Evolutionary conservation across 371 early-diverging fungal species (phyloP), one percentile per base, ranked within the genome.

Genomic region (Rhizopus sp.): DNA sequence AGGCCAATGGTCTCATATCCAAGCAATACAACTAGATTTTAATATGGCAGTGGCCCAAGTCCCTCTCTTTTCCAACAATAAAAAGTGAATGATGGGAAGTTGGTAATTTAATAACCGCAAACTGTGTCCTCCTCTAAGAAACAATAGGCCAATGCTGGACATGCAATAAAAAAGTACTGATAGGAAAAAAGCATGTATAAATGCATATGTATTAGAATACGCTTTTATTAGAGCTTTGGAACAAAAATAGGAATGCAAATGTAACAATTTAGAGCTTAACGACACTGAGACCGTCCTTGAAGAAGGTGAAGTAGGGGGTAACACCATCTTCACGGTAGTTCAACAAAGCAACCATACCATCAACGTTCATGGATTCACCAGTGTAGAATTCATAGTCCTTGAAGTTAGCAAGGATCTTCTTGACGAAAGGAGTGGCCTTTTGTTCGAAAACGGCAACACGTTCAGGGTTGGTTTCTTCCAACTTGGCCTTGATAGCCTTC

Each of bases 301-400:
- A 93, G 86, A 93, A 92, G 62, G 90, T 89, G 71, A 95, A 83
- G 88, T 78, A 96, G 53, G 95, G 95, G 42, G 95, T 94, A 62
- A 85, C 63, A 76, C 94, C 93, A 75, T 94, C 94, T 77, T 91
- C 94, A 63, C 94, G 91, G 89, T 92, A 94, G 92, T 94, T 94
- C 68, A 95, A 88, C 66, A 95, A 84, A 70, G 85, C 88, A 55
- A 94, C 86, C 88, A 91, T 90, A 60, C 90, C 94, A 23, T 93
- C 92, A 68, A 91, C 89, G 74, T 93, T 74, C 93, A 93, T 93
- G 72, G 68, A 67, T 78, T 93, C 93, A 66, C 94, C 93, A 62
- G 75, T 81, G 87, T 85, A 94, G 90, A 94, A 96, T 76, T 94
- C 92, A 72, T 89, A 94, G 78, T 93, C 90, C 78, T 89, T 88